These are phyloP conservation scores for Zygotorulaspora sp. DNA, from an alignment of 805 yeast genomes.

Conservation along the genomic window DNA sequence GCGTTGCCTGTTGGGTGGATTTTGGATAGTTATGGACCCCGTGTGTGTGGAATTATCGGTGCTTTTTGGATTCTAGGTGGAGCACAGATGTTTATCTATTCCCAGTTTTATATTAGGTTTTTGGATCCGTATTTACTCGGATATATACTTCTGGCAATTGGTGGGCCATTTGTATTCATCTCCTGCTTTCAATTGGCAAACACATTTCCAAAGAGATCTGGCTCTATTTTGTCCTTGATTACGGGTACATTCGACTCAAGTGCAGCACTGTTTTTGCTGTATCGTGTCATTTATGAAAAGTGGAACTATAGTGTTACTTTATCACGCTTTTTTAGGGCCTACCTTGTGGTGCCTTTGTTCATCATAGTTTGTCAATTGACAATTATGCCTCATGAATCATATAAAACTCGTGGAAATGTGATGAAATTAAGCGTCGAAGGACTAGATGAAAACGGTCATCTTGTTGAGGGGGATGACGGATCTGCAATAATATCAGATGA, in stretches of 20 bases:
- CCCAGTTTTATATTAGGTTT: conserved; percentile 17
- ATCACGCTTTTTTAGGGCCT: conserved; percentile 57
- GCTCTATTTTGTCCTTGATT: conserved; percentile 70
- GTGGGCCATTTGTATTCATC: conserved; percentile 92
- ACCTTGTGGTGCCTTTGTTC: conserved; percentile 72
- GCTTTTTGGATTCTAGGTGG: conserved; percentile 55
- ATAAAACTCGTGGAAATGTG: conserved; percentile 64
- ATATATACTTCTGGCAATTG: conserved; percentile 71
- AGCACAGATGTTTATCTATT: conserved; percentile 34
- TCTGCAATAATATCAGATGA: conserved; percentile 46
- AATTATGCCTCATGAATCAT: conserved; percentile 75
- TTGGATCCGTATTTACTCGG: conserved; percentile 70
- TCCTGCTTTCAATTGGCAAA: conserved; percentile 88
- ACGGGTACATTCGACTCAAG: conserved; percentile 96
- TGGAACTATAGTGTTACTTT: conserved; percentile 34
- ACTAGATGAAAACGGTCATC: conserved; percentile 63
- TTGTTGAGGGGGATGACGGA: conserved; percentile 37
- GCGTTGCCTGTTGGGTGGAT: conserved; percentile 80
- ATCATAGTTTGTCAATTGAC: conserved; percentile 67
- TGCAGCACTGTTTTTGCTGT: conserved; percentile 76
- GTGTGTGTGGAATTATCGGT: conserved; percentile 73
- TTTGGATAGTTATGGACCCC: conserved; percentile 76
- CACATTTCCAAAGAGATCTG: conserved; percentile 77
- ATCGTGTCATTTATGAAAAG: conserved; percentile 59
- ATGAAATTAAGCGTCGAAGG: conserved; percentile 71